Conservation (phyloP, 169 alveolate species). For the Plasmodium cynomolgi region DNA sequence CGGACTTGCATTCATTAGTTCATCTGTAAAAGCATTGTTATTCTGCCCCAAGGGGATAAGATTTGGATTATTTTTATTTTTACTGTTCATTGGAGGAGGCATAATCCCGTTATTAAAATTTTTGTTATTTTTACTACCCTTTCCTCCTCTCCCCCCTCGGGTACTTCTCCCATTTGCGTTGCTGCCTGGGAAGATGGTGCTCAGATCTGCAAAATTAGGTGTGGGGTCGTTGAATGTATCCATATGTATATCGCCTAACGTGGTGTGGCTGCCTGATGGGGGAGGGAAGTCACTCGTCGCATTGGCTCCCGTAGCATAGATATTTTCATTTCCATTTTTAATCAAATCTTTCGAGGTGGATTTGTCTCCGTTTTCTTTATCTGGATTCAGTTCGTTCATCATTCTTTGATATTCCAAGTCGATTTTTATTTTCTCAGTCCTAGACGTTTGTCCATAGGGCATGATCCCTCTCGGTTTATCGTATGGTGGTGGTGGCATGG, state of each 20-base stretch:
- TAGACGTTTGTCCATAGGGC: not conserved
- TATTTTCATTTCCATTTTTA: constrained; percentile 14
- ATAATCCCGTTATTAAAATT: constrained; percentile 6
- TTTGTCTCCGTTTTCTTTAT: not conserved
- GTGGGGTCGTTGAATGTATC: not conserved
- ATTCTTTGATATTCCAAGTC: constrained; percentile 63
- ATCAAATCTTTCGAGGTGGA: not conserved
- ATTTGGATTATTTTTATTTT: constrained; percentile 65
- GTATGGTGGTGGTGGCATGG: constrained; percentile 46
- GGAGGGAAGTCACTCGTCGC: not conserved
- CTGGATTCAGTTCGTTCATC: constrained; percentile 60
- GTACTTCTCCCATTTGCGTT: not conserved
- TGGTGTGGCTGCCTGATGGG: not conserved
- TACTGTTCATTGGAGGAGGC: constrained; percentile 32
- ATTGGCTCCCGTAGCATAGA: not conserved
- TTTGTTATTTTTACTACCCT: not conserved
- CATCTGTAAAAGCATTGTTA: constrained; percentile 29
- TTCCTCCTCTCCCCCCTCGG: constrained; percentile 2
- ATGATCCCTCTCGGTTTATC: not conserved
- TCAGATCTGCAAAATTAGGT: not conserved
- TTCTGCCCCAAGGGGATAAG: constrained; percentile 31
- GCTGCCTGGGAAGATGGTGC: not conserved
- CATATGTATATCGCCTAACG: not conserved
- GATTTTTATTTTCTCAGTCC: constrained; percentile 26
- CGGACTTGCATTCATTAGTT: not conserved